These are phyloP conservation scores for Viridothelium virens DNA, from an alignment of 495 filamentous ascomycete species.

Conservation along the genomic window DNA sequence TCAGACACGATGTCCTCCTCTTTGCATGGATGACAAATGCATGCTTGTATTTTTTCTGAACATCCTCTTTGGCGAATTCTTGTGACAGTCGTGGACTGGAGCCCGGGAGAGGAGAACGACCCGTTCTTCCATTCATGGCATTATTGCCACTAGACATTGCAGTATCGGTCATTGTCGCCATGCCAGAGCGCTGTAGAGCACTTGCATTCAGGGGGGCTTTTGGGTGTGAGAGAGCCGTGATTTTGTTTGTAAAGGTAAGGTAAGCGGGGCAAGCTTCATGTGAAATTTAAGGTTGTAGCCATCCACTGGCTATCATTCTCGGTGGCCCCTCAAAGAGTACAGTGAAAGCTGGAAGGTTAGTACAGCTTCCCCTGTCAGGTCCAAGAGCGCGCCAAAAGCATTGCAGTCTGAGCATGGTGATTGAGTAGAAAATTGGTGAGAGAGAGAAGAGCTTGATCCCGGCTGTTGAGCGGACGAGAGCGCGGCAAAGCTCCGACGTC, in stretches of 20 bases:
- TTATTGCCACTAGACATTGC: constrained; percentile 17
- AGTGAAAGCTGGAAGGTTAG: not conserved
- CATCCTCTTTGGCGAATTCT: constrained; percentile 13
- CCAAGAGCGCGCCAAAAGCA: not conserved
- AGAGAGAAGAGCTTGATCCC: not conserved
- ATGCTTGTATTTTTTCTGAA: constrained; percentile 67
- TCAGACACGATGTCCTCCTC: constrained; percentile 68
- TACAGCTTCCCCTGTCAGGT: not conserved
- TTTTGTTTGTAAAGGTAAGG: not conserved
- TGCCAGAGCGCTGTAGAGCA: not conserved
- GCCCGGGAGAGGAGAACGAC: not conserved
- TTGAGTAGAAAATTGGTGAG: not conserved
- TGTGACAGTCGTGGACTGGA: constrained; percentile 12
- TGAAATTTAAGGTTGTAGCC: not conserved
- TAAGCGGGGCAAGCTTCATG: constrained; percentile 6
- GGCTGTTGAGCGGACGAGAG: not conserved
- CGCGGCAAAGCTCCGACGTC: constrained; percentile 6
- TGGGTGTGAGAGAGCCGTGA: not conserved
- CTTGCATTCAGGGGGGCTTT: too few relatives aligned
- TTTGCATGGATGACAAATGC: constrained; percentile 73
- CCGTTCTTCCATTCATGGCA: not conserved
- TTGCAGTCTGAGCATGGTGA: not conserved
- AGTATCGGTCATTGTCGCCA: constrained; percentile 22
- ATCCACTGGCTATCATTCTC: not conserved
- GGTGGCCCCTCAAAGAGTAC: not conserved